Evolutionary conservation across 139 green algal species (phyloP), one percentile per base, ranked within the genome.

Genomic region (Chlamydomonas sp.): DNA sequence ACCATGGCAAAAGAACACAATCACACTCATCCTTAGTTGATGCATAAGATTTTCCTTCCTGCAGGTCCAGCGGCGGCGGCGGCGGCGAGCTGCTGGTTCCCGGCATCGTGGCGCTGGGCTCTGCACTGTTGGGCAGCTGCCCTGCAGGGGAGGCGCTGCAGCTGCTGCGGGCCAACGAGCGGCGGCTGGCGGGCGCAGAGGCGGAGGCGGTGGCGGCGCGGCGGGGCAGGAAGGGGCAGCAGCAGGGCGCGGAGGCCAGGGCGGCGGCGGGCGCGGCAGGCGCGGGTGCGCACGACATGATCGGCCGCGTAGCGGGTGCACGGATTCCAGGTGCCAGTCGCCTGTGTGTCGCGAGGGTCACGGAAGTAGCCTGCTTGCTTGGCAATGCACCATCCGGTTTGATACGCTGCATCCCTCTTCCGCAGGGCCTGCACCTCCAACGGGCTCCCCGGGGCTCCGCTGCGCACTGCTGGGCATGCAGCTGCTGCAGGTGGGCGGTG

Each of bases 1-100:
- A 49, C 31, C 31, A 0, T 49, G 31, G 31, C 31, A 75, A 75
- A 17, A 17, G 15, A 17, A 17, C 68, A 75, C 17, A 75, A 17
- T 75, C 68, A 75, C 68, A 17, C 16, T 75, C 17, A 75, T 75
- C 68, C 68, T n/a, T 75, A 16, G 15, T 75, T 75, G 17, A 10
- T 84, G 79, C 62, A 75, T 15, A 73, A 75, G 0, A 75, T 84
- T 14, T 66, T 62, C 5, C 64, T 17, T 6, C 2, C 17, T 69
- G 83, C 89, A 92, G 89, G 85, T 85, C 73, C 79, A 92, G 89
- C 77, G 60, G 63, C 4, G 86, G 77, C 31, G 31, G 31, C 62
- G 89, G 85, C 16, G 85, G 80, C 17, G 89, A 92, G 80, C 73
- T 92, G 66, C 85, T 92, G 62, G 85, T 76, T 3, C 89, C 89